Percentiles rank a stretch among this genome's conserved stretches.
phyloP scores from a whole-genome alignment of 2,329 filamentous ascomycete genomes.

The Paecilomyces niveus region DNA sequence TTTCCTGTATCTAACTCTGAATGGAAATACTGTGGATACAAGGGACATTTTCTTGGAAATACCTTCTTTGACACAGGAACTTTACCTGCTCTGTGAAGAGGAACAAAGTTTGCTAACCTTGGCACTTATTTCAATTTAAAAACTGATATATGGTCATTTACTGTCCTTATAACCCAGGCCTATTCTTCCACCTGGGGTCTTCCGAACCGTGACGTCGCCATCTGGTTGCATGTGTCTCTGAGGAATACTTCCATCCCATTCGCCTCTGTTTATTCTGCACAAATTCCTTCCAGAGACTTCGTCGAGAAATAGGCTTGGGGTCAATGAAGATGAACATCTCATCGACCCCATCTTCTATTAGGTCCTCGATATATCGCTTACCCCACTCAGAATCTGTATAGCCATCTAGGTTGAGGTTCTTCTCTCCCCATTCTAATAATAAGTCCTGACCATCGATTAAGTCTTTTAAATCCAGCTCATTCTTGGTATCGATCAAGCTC shows the following conservation, averaged over 20 bases:
- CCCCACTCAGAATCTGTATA: background rate
- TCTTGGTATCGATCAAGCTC: slow-evolving; percentile 12
- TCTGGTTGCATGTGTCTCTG: slow-evolving; percentile 5
- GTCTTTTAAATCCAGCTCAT: background rate
- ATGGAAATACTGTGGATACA: too few relatives aligned
- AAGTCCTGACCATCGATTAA: slow-evolving; percentile 11
- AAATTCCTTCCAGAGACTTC: slow-evolving; percentile 2
- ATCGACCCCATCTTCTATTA: background rate
- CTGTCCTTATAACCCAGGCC: background rate
- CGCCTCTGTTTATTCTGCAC: slow-evolving; percentile 4
- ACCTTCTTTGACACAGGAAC: too few relatives aligned
- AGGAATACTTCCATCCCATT: slow-evolving; percentile 6
- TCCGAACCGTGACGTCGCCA: slow-evolving; percentile 3
- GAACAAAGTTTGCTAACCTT: too few relatives aligned
- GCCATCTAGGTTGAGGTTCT: slow-evolving; percentile 6
- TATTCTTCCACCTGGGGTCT: background rate
- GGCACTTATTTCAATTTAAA: background rate
- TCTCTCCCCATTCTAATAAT: slow-evolving; percentile 8
- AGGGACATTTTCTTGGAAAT: too few relatives aligned
- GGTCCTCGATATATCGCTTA: background rate
- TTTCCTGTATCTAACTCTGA: too few relatives aligned
- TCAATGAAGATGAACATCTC: slow-evolving; percentile 3
- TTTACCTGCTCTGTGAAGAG: too few relatives aligned
- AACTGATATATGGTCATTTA: background rate
- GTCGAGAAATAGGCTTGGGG: background rate